Base-by-base conservation (phyloP, 1,284 basidiomycete species). In the Papiliotrema nemorosa region DNA sequence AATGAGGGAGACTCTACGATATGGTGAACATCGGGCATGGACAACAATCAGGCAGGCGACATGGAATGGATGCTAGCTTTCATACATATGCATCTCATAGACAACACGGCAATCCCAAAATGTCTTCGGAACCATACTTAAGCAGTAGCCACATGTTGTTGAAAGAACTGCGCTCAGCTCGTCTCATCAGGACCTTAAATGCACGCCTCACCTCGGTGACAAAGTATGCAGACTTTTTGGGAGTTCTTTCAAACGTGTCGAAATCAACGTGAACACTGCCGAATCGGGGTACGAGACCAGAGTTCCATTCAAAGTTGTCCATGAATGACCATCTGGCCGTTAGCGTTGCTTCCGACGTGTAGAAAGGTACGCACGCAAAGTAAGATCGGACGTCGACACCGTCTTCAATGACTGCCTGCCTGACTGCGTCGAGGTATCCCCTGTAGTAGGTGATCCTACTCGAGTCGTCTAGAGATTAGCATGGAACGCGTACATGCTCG, bases 251-350 rank as follows among this genome's bases (percentile, higher is more conserved):
- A 72, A 83, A 84, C 5, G 84, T 87, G 47, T 81, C 75, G 67
- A 84, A 88, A 77, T 66, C 53, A 47, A 61, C 57, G 40, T 65
- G 55, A 7, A 69, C 65, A 42, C 60, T 61, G 20, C 69, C 67
- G 45, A 73, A 72, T 13, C 69, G 62, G 21, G 68, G 63, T 16
- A 48, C 48, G 7, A 53, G 50, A 35, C 60, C 70, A 3, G 59
- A 62, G 21, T 57, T 53, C 81, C 86, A 87, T 70, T 88, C 86
- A 54, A 87, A 87, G 71, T 87, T 87, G 66, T 87, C 85, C 50
- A 61, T 48, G 50, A 67, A 65, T n/a, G 53, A 62, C 59, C 59
- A 67, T 39, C 40, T 49, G 25, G 22, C 31, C 31, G 39, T 31
- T 14, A 1, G 31, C 52, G 44, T 53, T 46, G 14, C 18, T 41